phyloP scores from a whole-genome alignment of 139 green algal genomes.

The Chlorella vulgaris region DNA sequence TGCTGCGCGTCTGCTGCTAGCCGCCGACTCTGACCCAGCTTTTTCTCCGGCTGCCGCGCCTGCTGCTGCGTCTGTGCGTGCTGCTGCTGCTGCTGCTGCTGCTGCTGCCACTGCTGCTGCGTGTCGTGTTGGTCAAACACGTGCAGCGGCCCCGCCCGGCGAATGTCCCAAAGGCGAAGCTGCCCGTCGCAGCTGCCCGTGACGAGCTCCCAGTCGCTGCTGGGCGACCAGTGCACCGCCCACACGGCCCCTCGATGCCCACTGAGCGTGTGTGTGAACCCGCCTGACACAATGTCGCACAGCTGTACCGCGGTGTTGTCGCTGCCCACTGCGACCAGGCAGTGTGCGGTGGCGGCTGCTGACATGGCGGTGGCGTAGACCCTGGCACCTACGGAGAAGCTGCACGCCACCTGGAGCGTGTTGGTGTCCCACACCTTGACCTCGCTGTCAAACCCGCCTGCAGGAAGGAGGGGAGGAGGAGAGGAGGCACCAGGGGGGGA shows the following conservation, averaged over 20 bases:
- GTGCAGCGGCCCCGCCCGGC: constrained; percentile 58
- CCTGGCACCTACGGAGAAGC: constrained; percentile 65
- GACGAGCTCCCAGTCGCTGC: constrained; percentile 73
- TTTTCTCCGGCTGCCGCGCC: background rate
- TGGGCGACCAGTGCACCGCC: constrained; percentile 70
- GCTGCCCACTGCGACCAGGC: constrained; percentile 64
- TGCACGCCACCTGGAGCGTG: constrained; percentile 50
- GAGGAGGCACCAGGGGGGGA: background rate
- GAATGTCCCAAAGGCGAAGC: constrained; percentile 81
- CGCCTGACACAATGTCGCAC: constrained; percentile 74
- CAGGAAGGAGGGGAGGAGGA: background rate
- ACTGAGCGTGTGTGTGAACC: constrained; percentile 73
- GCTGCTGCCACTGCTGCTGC: constrained; percentile 14
- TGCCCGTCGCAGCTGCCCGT: constrained; percentile 56
- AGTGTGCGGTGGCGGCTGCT: constrained; percentile 56
- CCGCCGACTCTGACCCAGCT: background rate
- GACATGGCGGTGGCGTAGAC: constrained; percentile 80
- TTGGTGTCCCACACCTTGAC: constrained; percentile 89
- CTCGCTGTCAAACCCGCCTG: constrained; percentile 61
- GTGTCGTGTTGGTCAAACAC: constrained; percentile 72
- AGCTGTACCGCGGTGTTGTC: constrained; percentile 61
- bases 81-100: constrained; percentile 2
- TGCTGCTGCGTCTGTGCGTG: background rate
- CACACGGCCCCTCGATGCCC: constrained; percentile 74
- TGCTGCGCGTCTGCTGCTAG: background rate